These are phyloP conservation scores for Candida broadrunensis DNA, from an alignment of 805 yeast genomes.

Conservation along the genomic window DNA sequence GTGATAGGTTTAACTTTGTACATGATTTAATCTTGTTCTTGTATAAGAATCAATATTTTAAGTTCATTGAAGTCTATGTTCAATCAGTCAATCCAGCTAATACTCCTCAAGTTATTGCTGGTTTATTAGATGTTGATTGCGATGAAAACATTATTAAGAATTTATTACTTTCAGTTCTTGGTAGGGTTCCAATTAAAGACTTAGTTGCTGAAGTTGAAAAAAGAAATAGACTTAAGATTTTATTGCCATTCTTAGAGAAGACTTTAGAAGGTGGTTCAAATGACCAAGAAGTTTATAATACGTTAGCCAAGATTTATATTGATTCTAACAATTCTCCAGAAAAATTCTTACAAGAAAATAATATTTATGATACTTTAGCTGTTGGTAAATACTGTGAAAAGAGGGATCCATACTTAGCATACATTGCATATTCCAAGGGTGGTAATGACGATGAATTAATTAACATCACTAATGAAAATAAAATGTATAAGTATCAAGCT, in stretches of 20 bases:
- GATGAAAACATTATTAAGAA: conserved; percentile 85
- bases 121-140: conserved; percentile 94
- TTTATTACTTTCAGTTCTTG: conserved; percentile 79
- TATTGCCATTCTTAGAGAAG: conserved; percentile 90
- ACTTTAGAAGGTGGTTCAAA: conserved; percentile 79
- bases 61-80: conserved; percentile 95
- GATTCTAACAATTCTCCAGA: conserved; percentile 98
- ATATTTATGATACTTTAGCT: conserved; percentile 84
- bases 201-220: conserved; percentile 93
- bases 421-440: conserved; percentile 96
- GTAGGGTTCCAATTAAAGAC: conserved; percentile 89
- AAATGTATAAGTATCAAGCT: conserved; percentile 99
- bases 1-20: conserved; percentile 87
- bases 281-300: conserved; percentile 90
- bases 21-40: conserved; percentile 92
- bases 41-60: conserved; percentile 93
- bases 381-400: conserved; percentile 99
- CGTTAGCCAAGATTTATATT: conserved; percentile 95
- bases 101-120: conserved; percentile 96
- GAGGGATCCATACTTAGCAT: conserved; percentile 97
- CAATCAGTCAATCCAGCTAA: conserved; percentile 96
- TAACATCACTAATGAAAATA: conserved; percentile 90
- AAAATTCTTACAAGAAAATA: conserved; percentile 89
- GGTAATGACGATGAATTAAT: conserved; percentile 85
- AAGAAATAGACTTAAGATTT: conserved; percentile 87